A percentile compares a stretch with the other conserved stretches of the same genome.
Evolutionary conservation across 2,329 filamentous ascomycete species (phyloP).

Genomic region (Penicillium palitans): DNA sequence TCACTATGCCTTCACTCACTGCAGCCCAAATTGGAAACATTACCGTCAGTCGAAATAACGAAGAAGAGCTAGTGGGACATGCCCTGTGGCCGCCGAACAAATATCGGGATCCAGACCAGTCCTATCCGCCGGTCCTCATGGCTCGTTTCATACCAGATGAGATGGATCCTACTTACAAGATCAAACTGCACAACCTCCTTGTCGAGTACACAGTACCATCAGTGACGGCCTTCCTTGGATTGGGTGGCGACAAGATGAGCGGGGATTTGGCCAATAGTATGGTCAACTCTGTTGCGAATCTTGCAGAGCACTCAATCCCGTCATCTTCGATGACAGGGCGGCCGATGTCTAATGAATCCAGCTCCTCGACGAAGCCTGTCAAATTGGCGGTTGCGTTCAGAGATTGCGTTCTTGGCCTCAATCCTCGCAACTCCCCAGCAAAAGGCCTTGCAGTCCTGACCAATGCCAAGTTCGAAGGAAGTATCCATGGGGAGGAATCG

Average conservation of each 20-base stretch:
- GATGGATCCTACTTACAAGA: conserved; percentile 83
- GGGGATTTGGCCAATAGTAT: conserved; percentile 75
- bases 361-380: conserved; percentile 53
- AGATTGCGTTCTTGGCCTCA: conserved; percentile 81
- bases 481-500: conserved; percentile 64
- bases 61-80: conserved; percentile 70
- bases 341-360: conserved; percentile 20
- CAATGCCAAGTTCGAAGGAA: conserved; percentile 70
- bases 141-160: conserved; percentile 89
- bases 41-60: conserved; percentile 62
- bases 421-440: conserved; percentile 71
- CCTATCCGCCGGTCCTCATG: conserved; percentile 68
- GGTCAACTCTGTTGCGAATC: conserved; percentile 74
- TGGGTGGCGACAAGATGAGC: conserved; percentile 65
- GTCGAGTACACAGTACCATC: conserved; percentile 88
- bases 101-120: conserved; percentile 16
- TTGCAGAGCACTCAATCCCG: conserved; percentile 55
- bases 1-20: conserved; percentile 78
- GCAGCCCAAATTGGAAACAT: conserved; percentile 72
- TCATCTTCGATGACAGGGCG: conserved; percentile 12
- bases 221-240: conserved; percentile 73
- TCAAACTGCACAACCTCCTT: conserved; percentile 80
- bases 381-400: conserved; percentile 63
- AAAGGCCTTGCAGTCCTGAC: conserved; percentile 78
- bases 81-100: conserved; percentile 44